phyloP scores from a whole-genome alignment of 73 alveolate species.

The Tetrahymena borealis region DNA sequence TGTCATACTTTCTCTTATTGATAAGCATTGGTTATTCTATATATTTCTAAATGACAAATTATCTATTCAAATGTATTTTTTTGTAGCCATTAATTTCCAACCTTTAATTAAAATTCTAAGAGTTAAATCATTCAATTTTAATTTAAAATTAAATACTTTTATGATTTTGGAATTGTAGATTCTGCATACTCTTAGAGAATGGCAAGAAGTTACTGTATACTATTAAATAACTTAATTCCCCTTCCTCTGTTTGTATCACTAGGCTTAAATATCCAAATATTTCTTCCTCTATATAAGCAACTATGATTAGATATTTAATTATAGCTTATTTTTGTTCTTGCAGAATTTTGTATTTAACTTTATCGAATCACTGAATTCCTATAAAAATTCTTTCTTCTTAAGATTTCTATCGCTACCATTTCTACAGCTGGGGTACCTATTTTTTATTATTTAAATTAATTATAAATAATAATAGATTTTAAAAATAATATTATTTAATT shows the following conservation, averaged over 20 bases:
- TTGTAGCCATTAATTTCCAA: slow-evolving; percentile 14
- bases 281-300: background rate
- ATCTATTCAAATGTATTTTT: slow-evolving; percentile 17
- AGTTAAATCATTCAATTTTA: background rate
- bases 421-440: background rate
- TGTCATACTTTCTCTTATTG: slow-evolving; percentile 77
- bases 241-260: slow-evolving; percentile 45
- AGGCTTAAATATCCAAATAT: slow-evolving; percentile 44
- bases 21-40: slow-evolving; percentile 78
- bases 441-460: no score
- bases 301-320: background rate
- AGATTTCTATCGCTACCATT: background rate
- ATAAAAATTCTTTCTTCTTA: background rate
- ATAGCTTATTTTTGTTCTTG: background rate
- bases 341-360: background rate
- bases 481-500: no score
- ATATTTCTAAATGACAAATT: slow-evolving; percentile 68
- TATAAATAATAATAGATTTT: no score
- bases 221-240: slow-evolving; percentile 29
- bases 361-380: background rate
- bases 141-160: slow-evolving; percentile 18
- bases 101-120: background rate
- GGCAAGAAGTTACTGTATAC: slow-evolving; percentile 29
- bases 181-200: slow-evolving; percentile 2
- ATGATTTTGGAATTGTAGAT: background rate